Conservation (phyloP, 805 yeast genomes). For the Diddensiella caesifluorescens region DNA sequence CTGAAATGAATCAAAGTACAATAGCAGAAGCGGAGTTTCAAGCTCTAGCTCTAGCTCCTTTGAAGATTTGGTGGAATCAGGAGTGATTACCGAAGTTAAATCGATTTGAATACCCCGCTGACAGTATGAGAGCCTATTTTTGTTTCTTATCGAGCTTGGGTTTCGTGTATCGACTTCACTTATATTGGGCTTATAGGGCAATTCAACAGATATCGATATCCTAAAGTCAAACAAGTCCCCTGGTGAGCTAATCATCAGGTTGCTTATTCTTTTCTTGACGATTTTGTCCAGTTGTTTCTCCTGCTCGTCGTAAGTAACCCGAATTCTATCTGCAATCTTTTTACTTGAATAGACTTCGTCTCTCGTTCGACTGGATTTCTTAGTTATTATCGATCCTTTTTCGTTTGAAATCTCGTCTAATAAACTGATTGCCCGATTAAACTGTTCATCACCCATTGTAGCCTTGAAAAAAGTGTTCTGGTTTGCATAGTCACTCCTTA, state of each 20-base stretch:
- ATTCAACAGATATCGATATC: conserved; percentile 68
- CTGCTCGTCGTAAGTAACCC: conserved; percentile 28
- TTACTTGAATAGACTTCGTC: conserved; percentile 16
- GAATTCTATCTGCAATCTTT: conserved; percentile 19
- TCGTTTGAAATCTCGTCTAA: conserved; percentile 22
- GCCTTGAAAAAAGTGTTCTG: conserved; percentile 27
- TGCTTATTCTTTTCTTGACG: conserved; percentile 68
- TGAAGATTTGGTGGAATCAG: conserved; percentile 13
- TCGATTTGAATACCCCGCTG: conserved; percentile 47
- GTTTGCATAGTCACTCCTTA: conserved; percentile 27
- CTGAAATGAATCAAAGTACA: conserved; percentile 37
- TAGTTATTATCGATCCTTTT: conserved; percentile 5
- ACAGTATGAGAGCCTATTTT: conserved; percentile 66
- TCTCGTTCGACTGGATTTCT: conserved; percentile 9
- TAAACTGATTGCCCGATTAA: conserved; percentile 18
- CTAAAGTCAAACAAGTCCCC: conserved; percentile 72
- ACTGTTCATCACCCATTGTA: conserved; percentile 26
- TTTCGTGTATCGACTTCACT: conserved; percentile 37
- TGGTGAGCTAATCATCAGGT: conserved; percentile 67
- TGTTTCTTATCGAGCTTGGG: conserved; percentile 57
- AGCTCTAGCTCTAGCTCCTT: conserved; percentile 51
- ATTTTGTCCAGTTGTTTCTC: conserved; percentile 50
- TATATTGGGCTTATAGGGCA: conserved; percentile 40
- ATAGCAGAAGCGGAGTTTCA: conserved; percentile 39
- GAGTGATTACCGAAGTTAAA: conserved; percentile 30